Percentiles rank a stretch among this genome's conserved stretches.
Conservation (phyloP, 2,329 filamentous ascomycete genomes). For the Gliomastix tumulicola region DNA sequence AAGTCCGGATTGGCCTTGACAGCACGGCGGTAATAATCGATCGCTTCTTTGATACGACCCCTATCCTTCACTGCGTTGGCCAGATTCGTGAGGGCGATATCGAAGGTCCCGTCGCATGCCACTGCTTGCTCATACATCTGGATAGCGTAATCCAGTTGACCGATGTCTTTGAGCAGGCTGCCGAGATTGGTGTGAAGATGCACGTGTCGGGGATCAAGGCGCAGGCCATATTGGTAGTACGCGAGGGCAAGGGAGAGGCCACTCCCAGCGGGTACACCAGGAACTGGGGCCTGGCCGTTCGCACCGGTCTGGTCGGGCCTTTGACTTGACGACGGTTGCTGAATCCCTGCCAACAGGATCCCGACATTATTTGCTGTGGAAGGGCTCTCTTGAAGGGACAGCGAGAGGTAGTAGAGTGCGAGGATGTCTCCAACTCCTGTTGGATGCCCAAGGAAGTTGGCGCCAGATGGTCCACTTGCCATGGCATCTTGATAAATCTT, state of each 20-base stretch:
- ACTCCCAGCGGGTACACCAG: conserved; percentile 78
- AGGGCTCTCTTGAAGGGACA: conserved; percentile 90
- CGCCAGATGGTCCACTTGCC: conserved; percentile 60
- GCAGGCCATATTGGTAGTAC: conserved; percentile 92
- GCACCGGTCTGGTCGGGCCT: too few species aligned
- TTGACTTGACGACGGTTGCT: conserved; percentile 59
- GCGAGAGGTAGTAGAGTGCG: conserved; percentile 88
- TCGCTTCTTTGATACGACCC: conserved; percentile 85
- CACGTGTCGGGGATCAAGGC: conserved; percentile 80
- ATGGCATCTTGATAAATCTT: conserved; percentile 98
- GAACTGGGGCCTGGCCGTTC: conserved; percentile 51
- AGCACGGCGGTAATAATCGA: conserved; percentile 83
- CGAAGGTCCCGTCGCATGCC: conserved; percentile 84
- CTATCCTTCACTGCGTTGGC: conserved; percentile 98
- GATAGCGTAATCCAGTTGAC: conserved; percentile 84
- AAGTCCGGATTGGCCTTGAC: conserved; percentile 92
- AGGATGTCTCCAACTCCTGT: conserved; percentile 87
- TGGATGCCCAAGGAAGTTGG: conserved; percentile 50
- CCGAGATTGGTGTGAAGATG: conserved; percentile 96
- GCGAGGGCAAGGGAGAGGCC: conserved; percentile 81
- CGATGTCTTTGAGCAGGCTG: conserved; percentile 92
- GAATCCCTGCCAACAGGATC: conserved; percentile 90
- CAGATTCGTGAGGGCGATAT: conserved; percentile 92
- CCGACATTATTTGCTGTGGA: conserved; percentile 98
- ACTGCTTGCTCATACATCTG: conserved; percentile 97